Base-by-base conservation (phyloP, 2,329 filamentous ascomycete species). In the Ophiostoma tasmaniense region DNA sequence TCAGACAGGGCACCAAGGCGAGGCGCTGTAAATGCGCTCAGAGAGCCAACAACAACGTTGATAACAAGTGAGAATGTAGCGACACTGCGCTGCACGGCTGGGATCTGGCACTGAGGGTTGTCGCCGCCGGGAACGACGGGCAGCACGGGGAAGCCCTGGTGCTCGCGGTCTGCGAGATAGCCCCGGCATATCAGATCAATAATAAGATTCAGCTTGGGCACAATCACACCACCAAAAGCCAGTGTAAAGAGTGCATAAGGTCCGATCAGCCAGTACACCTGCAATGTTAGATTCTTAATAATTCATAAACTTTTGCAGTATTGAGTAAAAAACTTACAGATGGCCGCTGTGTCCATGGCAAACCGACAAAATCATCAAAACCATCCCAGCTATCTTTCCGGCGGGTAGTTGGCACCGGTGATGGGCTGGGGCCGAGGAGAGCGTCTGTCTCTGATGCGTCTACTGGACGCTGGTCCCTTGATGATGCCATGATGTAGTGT, bases 191-290 rank as follows among this genome's bases (percentile, higher is more conserved):
- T 87, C 35, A 99, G 83, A 70, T 89, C 85, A 71, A 96, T 83
- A 71, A 96, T 92, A 79, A 97, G 80, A 75, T 97, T 96, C 71
- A 97, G 83, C 77, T 90, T 95, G 11, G 94, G 93, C 10, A 97
- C 91, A 8, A 95, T 82, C 7, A 91, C 86, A 69, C 92, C 92
- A 39, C 94, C 95, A 77, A 95, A 94, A 0, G 93, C 93, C 68
- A 96, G 81, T 0, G 92, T 92, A 76, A 92, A 94, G 62, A 97
- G 79, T 69, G 90, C 83, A 78, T 93, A 95, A 0, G 93, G 91
- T 0, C 85, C 87, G 8, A 98, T 78, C 4, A 98, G 83, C 91
- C 93, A 98, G 78, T 84, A 91, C 67, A 96, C 86, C 91, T 91
- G 71, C 42, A 7, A 28, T 67, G 39, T 28, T 7, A 33, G 14